Evolutionary conservation across 805 yeast species (phyloP).

Genomic region (Ogataea chonburiensis): DNA sequence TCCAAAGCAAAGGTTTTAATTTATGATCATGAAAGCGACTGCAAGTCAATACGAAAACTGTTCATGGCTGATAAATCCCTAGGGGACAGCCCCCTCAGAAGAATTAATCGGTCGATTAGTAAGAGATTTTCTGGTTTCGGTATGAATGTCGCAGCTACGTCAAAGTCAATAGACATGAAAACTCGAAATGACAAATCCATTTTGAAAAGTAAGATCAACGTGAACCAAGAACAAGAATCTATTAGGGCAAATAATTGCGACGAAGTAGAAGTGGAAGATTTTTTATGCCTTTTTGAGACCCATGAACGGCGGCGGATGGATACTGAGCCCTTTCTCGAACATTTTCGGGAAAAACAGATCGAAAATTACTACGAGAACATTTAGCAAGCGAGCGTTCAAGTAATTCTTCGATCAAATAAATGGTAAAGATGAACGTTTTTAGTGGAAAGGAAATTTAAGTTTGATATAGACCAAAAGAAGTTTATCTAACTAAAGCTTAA

Average conservation of each 20-base stretch:
- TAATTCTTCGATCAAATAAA: too few species aligned
- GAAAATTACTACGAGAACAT: slow-evolving; percentile 33
- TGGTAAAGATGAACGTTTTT: too few species aligned
- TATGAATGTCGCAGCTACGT: slow-evolving; percentile 2
- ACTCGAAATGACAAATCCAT: slow-evolving; percentile 33
- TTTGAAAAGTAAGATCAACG: slow-evolving; percentile 36
- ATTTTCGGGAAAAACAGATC: slow-evolving; percentile 39
- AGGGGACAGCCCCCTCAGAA: slow-evolving; percentile 17
- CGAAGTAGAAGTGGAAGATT: slow-evolving; percentile 36
- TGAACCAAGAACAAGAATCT: slow-evolving; percentile 36
- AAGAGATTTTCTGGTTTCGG: slow-evolving; percentile 19
- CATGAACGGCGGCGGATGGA: slow-evolving; percentile 36
- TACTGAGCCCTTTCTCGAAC: slow-evolving; percentile 34
- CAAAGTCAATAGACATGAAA: background rate
- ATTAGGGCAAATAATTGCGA: slow-evolving; percentile 40
- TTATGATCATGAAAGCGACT: slow-evolving; percentile 24
- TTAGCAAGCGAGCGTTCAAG: slow-evolving; percentile 2
- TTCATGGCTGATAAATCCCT: slow-evolving; percentile 12
- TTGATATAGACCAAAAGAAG: too few species aligned
- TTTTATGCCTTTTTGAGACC: slow-evolving; percentile 36
- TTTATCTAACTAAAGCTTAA: too few species aligned
- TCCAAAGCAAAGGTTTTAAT: slow-evolving; percentile 25
- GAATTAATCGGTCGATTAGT: slow-evolving; percentile 22
- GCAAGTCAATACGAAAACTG: slow-evolving; percentile 21
- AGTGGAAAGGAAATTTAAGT: background rate